These are phyloP conservation scores for Grigorovia yakushimaensis DNA, from an alignment of 805 yeast genomes.

Conservation along the genomic window DNA sequence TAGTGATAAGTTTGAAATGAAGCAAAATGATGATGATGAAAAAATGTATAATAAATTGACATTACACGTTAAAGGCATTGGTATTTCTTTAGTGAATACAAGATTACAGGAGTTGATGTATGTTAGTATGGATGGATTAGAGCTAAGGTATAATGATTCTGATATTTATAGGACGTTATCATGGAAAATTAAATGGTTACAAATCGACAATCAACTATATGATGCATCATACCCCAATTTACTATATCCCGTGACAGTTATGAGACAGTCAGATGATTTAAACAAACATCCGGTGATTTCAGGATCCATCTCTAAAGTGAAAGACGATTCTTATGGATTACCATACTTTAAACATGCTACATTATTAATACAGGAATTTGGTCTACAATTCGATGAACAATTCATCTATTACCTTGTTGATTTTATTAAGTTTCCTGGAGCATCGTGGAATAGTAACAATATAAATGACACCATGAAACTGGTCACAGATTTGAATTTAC, in stretches of 20 bases:
- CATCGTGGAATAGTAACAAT: slow-evolving; percentile 46
- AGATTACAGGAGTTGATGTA: slow-evolving; percentile 72
- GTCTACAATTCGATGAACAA: slow-evolving; percentile 90
- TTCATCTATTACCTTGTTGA: slow-evolving; percentile 75
- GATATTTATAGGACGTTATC: slow-evolving; percentile 74
- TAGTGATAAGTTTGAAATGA: slow-evolving; percentile 44
- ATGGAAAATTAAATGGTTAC: slow-evolving; percentile 85
- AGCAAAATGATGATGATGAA: slow-evolving; percentile 29
- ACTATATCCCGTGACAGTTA: slow-evolving; percentile 81
- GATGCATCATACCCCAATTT: slow-evolving; percentile 85
- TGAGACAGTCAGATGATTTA: slow-evolving; percentile 74
- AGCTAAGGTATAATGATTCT: slow-evolving; percentile 70
- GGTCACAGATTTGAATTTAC: slow-evolving; percentile 35
- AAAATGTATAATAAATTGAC: slow-evolving; percentile 34
- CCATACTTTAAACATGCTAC: slow-evolving; percentile 88
- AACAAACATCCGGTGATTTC: slow-evolving; percentile 86
- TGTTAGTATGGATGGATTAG: slow-evolving; percentile 72
- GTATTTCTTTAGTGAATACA: slow-evolving; percentile 71
- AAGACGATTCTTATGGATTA: slow-evolving; percentile 87
- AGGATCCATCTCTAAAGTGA: slow-evolving; percentile 71
- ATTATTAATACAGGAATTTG: slow-evolving; percentile 75
- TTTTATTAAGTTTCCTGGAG: slow-evolving; percentile 72
- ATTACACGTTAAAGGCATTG: slow-evolving; percentile 72
- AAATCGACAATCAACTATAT: slow-evolving; percentile 82
- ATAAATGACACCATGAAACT: not conserved